These are phyloP conservation scores for Porcisia deanei DNA, from an alignment of 208 protist species.

Conservation along the genomic window DNA sequence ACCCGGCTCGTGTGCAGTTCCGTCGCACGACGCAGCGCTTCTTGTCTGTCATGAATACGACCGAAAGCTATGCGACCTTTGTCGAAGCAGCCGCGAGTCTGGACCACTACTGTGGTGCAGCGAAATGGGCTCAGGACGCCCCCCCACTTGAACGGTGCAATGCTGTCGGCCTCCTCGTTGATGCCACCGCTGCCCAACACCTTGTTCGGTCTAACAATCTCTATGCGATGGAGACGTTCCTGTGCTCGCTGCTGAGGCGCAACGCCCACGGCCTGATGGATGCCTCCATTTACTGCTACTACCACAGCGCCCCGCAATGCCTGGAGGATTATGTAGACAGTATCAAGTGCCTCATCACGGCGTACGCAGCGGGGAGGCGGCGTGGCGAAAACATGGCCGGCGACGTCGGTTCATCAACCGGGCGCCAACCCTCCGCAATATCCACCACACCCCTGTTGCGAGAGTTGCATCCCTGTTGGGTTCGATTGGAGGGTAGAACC, in stretches of 20 bases:
- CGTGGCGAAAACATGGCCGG: conserved; percentile 4
- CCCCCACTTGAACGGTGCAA: conserved; percentile 33
- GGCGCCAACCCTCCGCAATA: neutral
- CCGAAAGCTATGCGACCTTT: conserved; percentile 48
- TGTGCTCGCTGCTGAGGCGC: conserved; percentile 48
- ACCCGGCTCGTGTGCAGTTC: conserved; percentile 35
- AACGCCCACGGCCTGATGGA: conserved; percentile 55
- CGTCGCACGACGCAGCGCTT: conserved; percentile 46
- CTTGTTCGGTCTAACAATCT: conserved; percentile 32
- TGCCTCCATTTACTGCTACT: conserved; percentile 47
- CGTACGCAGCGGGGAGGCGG: conserved; percentile 24
- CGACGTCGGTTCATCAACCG: neutral
- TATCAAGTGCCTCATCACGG: conserved; percentile 37
- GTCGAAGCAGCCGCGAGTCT: conserved; percentile 31
- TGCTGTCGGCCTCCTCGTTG: conserved; percentile 35
- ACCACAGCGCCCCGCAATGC: conserved; percentile 44
- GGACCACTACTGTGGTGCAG: conserved; percentile 47
- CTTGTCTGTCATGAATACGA: conserved; percentile 58
- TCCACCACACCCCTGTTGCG: neutral
- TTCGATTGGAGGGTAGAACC: conserved; percentile 8
- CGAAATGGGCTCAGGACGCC: conserved; percentile 35
- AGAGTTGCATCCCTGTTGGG: conserved; percentile 18
- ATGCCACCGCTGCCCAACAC: conserved; percentile 32
- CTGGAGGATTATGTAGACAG: conserved; percentile 48
- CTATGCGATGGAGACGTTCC: conserved; percentile 35